Base-by-base conservation (phyloP, 768 basidiomycete genomes). In the Rhizopogon sp. region DNA sequence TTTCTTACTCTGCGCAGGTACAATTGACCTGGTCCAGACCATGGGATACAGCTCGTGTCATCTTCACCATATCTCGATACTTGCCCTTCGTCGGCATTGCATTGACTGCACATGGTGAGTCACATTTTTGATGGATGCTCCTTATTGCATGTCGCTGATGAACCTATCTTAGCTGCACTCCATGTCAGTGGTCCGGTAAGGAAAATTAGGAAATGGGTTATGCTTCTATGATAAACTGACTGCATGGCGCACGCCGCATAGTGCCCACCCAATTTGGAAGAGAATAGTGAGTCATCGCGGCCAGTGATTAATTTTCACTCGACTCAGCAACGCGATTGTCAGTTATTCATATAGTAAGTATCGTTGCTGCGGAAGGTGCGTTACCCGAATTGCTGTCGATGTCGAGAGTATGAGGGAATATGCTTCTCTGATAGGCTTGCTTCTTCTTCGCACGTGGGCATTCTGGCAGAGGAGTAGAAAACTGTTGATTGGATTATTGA, bases 1-100 rank as follows among this genome's bases (percentile, higher is more conserved):
- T 35, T 35, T 8, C 29, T 53, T 16, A 6, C 31, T 37, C 13
- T 37, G 6, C 42, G 13, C 20, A 64, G 63, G 62, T 29, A 22
- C 53, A 39, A n/a, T 64, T 56, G 56, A 49, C 66, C 2, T 66
- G 62, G 63, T 43, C 47, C 3, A 56, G 59, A n/a, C 35, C 16
- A 22, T 64, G 63, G 62, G 55, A 56, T 29, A 25, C 4, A 11
- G 61, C 59, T 1, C 59, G 61, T 25, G 10, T 52, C 33, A 7
- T 61, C 31, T 64, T 66, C 22, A 55, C 39, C 10, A 16, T 50
- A 16, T 65, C 63, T 5, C 64, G 62, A 29, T 64, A 66, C 51
- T 28, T 66, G 9, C 62, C 63, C 3, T 64, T 61, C 28, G 35
- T 41, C 6, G 62, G 59, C 5, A 9, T 17, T 33, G 57, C 14